phyloP scores from a whole-genome alignment of 768 basidiomycete genomes.

The Piloderma croceum region DNA sequence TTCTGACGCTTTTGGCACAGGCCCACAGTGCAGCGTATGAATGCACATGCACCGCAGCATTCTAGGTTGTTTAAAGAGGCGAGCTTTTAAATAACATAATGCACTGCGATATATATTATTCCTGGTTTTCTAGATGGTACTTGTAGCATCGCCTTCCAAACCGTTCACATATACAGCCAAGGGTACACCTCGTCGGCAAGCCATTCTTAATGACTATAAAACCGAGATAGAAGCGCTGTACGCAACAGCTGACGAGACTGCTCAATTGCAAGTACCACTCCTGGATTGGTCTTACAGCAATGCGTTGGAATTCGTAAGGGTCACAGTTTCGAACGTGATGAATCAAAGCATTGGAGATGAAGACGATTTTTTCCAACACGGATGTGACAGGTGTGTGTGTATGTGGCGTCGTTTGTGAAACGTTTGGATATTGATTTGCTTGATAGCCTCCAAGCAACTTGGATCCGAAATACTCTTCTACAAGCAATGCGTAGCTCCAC shows the following conservation, averaged over 20 bases:
- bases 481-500: slow-evolving; percentile 27
- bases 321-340: slow-evolving; percentile 27
- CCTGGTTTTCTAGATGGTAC: slow-evolving; percentile 32
- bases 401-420: too few species aligned
- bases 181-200: slow-evolving; percentile 31
- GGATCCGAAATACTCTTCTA: slow-evolving; percentile 20
- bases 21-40: slow-evolving; percentile 32
- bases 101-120: not conserved
- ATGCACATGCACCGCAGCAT: slow-evolving; percentile 34
- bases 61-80: slow-evolving; percentile 41
- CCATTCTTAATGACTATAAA: slow-evolving; percentile 32
- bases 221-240: slow-evolving; percentile 38
- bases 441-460: slow-evolving; percentile 27
- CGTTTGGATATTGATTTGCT: too few species aligned
- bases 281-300: slow-evolving; percentile 19
- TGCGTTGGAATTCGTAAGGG: slow-evolving; percentile 26
- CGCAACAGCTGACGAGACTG: slow-evolving; percentile 23
- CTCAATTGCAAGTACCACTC: slow-evolving; percentile 24
- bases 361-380: slow-evolving; percentile 35
- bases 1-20: too few species aligned
- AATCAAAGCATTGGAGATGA: slow-evolving; percentile 19
- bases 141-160: slow-evolving; percentile 32
- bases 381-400: slow-evolving; percentile 37
- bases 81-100: not conserved
- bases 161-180: slow-evolving; percentile 42